Evolutionary conservation across 179 eudicot species (phyloP).

Genomic region (Beta corolliflora): DNA sequence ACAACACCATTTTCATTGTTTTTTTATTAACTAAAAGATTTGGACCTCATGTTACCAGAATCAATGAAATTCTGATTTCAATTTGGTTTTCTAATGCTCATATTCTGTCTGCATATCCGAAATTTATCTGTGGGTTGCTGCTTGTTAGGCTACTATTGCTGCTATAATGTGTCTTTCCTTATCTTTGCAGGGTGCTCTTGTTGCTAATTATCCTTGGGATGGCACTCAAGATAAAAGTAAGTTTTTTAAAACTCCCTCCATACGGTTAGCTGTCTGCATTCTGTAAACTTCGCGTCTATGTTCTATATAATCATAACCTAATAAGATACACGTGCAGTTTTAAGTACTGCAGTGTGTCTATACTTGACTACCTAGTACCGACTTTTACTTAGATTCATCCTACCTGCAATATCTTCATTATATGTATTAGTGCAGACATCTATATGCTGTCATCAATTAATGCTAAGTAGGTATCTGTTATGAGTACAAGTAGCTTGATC

Average conservation of each 20-base stretch:
- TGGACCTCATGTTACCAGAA: neutral
- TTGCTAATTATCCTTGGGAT: constrained; percentile 99
- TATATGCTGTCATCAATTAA: neutral
- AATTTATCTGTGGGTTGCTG: neutral
- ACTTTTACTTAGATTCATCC: too few relatives aligned
- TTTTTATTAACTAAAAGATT: neutral
- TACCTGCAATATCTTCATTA: neutral
- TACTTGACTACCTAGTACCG: neutral
- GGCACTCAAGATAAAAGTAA: constrained; percentile 75
- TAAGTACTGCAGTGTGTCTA: too few relatives aligned
- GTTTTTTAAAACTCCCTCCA: neutral
- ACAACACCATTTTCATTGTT: neutral
- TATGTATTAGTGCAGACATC: neutral
- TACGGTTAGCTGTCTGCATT: constrained; percentile 13
- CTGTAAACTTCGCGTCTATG: constrained; percentile 7
- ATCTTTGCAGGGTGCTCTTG: constrained; percentile 82
- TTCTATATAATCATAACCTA: neutral
- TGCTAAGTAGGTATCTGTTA: neutral
- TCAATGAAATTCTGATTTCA: neutral
- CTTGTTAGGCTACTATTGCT: constrained; percentile 6
- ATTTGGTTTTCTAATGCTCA: neutral
- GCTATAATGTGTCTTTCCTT: constrained; percentile 3
- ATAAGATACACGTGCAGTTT: constrained; percentile 5
- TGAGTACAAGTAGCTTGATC: neutral
- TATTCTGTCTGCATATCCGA: constrained; percentile 1